Conservation (phyloP, 352 stramenopile species). For the Globisporangium heterothallicum region DNA sequence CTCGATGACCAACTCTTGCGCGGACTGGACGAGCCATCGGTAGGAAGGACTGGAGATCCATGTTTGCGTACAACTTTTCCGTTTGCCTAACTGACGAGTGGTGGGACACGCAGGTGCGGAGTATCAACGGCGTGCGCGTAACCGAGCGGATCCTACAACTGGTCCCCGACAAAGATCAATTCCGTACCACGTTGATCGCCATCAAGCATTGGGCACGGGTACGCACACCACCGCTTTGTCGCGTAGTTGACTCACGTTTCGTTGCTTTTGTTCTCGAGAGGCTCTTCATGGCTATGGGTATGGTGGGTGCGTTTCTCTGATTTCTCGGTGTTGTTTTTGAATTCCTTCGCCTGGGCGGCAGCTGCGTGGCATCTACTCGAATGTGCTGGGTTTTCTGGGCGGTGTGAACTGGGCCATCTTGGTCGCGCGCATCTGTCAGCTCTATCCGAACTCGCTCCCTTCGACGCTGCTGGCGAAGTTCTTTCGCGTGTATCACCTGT, state of each 20-base stretch:
- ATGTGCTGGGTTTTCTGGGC: conserved; percentile 97
- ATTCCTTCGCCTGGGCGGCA: no score
- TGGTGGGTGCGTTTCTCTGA: no score
- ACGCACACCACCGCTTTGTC: no score
- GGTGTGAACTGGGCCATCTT: conserved; percentile 99
- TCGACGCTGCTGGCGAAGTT: conserved; percentile 90
- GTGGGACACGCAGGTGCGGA: conserved; percentile 56
- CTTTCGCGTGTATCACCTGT: conserved; percentile 94
- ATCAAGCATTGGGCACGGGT: conserved; percentile 89
- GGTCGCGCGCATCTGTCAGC: conserved; percentile 92
- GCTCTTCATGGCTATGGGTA: no score
- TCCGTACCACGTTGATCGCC: conserved; percentile 88
- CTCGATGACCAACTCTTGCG: conserved; percentile 73
- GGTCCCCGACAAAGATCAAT: conserved; percentile 79
- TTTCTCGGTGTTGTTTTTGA: background rate
- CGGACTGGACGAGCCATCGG: conserved; percentile 89
- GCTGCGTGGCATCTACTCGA: conserved; percentile 97
- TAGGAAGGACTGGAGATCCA: no score
- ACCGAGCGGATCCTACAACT: conserved; percentile 92
- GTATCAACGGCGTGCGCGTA: conserved; percentile 94
- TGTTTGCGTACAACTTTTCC: no score
- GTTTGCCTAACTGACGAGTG: no score
- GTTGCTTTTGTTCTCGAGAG: no score
- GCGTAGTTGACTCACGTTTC: no score
- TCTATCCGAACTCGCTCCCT: conserved; percentile 83